phyloP scores from a whole-genome alignment of 257 asterid genomes.

The Echites panduratus region DNA sequence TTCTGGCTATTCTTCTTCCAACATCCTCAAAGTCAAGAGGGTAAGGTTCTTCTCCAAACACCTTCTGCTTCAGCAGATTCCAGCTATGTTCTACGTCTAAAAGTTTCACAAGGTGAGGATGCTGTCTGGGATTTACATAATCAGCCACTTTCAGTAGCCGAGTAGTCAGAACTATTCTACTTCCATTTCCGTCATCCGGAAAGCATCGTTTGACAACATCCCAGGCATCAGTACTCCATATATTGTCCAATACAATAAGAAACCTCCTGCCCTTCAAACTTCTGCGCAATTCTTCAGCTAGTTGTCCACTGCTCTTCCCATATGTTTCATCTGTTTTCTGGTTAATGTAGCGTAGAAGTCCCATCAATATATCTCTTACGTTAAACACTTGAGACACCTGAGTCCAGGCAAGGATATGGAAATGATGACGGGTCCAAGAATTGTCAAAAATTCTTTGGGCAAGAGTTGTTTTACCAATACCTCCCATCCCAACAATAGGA shows the following conservation, averaged over 20 bases:
- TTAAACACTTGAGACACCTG: neutral
- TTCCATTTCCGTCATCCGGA: neutral
- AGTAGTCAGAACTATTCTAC: neutral
- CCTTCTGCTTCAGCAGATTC: neutral
- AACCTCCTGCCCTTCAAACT: neutral
- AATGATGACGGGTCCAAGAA: neutral
- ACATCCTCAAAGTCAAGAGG: neutral
- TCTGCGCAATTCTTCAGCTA: neutral
- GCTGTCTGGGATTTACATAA: neutral
- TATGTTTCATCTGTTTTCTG: neutral
- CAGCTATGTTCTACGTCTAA: neutral
- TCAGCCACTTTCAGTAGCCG: neutral
- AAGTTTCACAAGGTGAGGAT: neutral
- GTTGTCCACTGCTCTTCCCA: neutral
- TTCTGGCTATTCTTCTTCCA: neutral
- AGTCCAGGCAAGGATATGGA: neutral
- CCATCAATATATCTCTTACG: neutral
- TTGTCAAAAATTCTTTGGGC: neutral
- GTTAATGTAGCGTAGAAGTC: neutral
- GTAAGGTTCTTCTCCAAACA: neutral
- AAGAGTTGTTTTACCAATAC: conserved; percentile 2
- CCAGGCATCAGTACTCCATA: neutral
- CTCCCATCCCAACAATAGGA: neutral
- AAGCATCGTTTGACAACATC: neutral
- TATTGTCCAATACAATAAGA: neutral